Evolutionary conservation across 2,329 filamentous ascomycete genomes (phyloP).

Genomic region (Ophiocordyceps sinensis): DNA sequence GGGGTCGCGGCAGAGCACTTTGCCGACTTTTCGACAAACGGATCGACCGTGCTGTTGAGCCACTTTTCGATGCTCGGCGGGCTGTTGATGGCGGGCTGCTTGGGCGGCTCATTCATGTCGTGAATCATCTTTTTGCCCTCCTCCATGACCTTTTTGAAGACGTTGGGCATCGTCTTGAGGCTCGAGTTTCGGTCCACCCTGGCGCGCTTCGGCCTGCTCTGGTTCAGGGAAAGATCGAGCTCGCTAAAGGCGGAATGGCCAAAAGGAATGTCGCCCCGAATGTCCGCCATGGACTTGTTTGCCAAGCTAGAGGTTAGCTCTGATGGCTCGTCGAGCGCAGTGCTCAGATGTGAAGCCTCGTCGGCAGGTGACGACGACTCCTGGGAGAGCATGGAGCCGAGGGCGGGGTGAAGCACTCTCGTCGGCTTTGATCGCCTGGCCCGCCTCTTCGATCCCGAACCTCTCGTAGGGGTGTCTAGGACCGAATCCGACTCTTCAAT

Average conservation of each 20-base stretch:
- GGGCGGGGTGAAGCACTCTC: slow-evolving; percentile 8
- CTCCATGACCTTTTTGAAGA: slow-evolving; percentile 48
- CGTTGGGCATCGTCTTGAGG: slow-evolving; percentile 46
- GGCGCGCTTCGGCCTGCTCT: slow-evolving; percentile 23
- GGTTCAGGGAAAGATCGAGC: slow-evolving; percentile 38
- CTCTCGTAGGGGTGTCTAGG: slow-evolving; percentile 24
- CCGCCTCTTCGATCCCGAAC: slow-evolving; percentile 13
- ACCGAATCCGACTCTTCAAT: slow-evolving; percentile 22
- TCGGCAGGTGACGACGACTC: slow-evolving; percentile 14
- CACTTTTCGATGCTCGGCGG: slow-evolving; percentile 52
- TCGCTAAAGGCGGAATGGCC: slow-evolving; percentile 54
- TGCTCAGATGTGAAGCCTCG: slow-evolving; percentile 13
- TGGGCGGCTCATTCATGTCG: slow-evolving; percentile 42
- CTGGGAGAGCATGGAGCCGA: slow-evolving; percentile 10
- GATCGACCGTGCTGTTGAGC: slow-evolving; percentile 48
- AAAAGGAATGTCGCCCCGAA: slow-evolving; percentile 41
- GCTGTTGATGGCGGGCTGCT: slow-evolving; percentile 33
- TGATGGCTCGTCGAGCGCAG: slow-evolving; percentile 12
- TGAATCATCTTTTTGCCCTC: slow-evolving; percentile 52
- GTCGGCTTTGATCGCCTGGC: slow-evolving; percentile 13
- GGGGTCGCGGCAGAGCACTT: neutral
- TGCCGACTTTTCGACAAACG: slow-evolving; percentile 35
- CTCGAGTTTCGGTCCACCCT: slow-evolving; percentile 40
- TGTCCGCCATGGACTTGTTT: slow-evolving; percentile 42
- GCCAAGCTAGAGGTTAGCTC: slow-evolving; percentile 22